Evolutionary conservation across 371 early-diverging fungal genomes (phyloP).

Genomic region (Mortierella sp.): DNA sequence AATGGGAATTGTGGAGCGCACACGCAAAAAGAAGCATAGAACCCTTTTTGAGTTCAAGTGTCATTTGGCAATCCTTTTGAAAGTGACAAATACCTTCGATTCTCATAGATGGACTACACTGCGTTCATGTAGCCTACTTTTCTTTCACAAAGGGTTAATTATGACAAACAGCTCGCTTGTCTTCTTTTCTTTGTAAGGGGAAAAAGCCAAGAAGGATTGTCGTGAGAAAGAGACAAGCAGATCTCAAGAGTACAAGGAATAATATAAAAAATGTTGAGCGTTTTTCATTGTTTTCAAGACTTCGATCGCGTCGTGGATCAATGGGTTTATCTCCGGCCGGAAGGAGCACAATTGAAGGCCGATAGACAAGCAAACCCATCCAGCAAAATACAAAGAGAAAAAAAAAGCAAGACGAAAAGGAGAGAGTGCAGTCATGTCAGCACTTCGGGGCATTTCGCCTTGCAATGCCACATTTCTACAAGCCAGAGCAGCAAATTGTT

Average conservation of each 20-base stretch:
- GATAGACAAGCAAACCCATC: neutral
- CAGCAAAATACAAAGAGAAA: neutral
- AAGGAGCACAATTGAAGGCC: neutral
- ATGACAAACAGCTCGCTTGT: neutral
- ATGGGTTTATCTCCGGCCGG: neutral
- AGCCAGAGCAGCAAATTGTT: neutral
- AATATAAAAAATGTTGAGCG: neutral
- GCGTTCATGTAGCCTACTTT: neutral
- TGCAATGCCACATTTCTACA: neutral
- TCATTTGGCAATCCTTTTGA: neutral
- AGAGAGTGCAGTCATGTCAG: neutral
- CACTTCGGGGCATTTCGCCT: neutral
- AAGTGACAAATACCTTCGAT: neutral
- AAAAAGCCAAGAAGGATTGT: neutral
- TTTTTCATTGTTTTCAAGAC: neutral
- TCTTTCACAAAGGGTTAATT: neutral
- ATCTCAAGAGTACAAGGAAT: neutral
- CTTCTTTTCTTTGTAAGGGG: neutral
- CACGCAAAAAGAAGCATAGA: neutral
- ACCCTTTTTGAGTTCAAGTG: neutral
- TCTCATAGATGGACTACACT: no score
- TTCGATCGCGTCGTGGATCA: neutral
- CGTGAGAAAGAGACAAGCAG: neutral
- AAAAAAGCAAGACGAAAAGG: no score
- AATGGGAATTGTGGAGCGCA: constrained; percentile 23